These are phyloP conservation scores for button mushroom (Agaricus bisporus) DNA, from an alignment of 768 basidiomycete species.

Conservation along the genomic window DNA sequence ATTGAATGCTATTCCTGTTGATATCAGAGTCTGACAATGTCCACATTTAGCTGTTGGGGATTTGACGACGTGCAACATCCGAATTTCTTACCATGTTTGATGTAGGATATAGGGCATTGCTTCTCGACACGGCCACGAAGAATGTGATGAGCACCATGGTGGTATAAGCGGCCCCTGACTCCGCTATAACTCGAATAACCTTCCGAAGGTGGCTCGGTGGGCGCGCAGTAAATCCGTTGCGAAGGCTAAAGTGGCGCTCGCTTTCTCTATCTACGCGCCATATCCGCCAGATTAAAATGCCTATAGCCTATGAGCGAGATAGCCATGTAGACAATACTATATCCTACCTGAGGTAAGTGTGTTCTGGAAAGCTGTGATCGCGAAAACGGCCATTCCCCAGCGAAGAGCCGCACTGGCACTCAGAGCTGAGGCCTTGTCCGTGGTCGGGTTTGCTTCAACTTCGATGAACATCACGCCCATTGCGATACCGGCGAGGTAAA, in stretches of 20 bases:
- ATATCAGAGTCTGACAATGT: background rate
- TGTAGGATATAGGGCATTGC: background rate
- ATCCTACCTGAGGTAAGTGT: background rate
- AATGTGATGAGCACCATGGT: background rate
- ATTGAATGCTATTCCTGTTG: constrained; percentile 1
- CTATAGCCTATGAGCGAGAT: background rate
- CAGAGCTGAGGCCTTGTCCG: background rate
- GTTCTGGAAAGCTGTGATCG: constrained; percentile 2
- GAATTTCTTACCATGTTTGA: background rate
- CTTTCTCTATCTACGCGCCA: background rate
- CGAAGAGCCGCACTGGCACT: background rate
- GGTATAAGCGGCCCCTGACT: constrained; percentile 3
- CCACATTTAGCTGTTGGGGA: no score
- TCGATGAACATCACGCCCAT: background rate
- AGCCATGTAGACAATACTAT: background rate
- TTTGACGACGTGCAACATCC: no score
- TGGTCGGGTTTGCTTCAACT: background rate
- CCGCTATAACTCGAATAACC: background rate
- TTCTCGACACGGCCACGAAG: background rate
- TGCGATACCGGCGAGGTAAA: background rate
- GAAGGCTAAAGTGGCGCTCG: background rate
- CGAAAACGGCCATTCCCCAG: background rate
- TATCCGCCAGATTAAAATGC: background rate
- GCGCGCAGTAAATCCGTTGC: background rate
- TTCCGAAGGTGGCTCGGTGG: background rate